These are phyloP conservation scores for Porodaedalea pini DNA, from an alignment of 1,284 basidiomycete species.

Conservation along the genomic window DNA sequence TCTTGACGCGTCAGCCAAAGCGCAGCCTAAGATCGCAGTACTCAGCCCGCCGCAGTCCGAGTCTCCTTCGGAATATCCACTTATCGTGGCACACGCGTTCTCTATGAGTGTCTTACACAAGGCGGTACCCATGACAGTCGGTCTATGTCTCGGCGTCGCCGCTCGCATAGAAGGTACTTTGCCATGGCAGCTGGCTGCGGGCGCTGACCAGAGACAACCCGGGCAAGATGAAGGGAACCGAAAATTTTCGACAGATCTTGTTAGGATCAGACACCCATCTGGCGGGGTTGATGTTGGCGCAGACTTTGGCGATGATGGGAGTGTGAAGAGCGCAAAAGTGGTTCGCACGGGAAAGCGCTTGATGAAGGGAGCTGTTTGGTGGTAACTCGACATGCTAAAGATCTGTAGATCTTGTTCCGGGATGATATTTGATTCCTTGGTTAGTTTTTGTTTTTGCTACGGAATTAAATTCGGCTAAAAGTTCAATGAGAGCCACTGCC, in stretches of 20 bases:
- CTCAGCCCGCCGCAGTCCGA: constrained; percentile 38
- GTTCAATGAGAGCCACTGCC: background rate
- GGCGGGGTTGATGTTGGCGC: constrained; percentile 67
- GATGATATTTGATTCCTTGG: background rate
- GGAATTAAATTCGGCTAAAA: background rate
- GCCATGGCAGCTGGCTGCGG: constrained; percentile 40
- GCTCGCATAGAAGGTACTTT: constrained; percentile 50
- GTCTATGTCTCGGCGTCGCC: constrained; percentile 67
- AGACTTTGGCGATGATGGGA: constrained; percentile 40
- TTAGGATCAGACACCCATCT: constrained; percentile 57
- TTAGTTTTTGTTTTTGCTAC: background rate
- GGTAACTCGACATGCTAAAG: constrained; percentile 35
- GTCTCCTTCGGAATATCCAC: constrained; percentile 28
- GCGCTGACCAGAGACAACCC: background rate
- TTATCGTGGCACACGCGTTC: constrained; percentile 56
- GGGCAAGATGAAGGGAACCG: constrained; percentile 21
- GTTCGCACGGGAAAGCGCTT: constrained; percentile 63
- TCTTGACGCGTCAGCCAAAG: constrained; percentile 54
- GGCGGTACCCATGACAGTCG: constrained; percentile 73
- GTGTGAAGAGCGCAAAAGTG: constrained; percentile 55
- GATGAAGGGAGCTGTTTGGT: constrained; percentile 69
- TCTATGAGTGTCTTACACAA: constrained; percentile 74
- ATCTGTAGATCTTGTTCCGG: background rate
- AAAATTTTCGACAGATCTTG: constrained; percentile 15
- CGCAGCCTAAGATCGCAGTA: constrained; percentile 70